Percentiles rank a stretch among this genome's conserved stretches.
Evolutionary conservation across 2,329 filamentous ascomycete genomes (phyloP).

Genomic region (Arthrobotrys sinensis): DNA sequence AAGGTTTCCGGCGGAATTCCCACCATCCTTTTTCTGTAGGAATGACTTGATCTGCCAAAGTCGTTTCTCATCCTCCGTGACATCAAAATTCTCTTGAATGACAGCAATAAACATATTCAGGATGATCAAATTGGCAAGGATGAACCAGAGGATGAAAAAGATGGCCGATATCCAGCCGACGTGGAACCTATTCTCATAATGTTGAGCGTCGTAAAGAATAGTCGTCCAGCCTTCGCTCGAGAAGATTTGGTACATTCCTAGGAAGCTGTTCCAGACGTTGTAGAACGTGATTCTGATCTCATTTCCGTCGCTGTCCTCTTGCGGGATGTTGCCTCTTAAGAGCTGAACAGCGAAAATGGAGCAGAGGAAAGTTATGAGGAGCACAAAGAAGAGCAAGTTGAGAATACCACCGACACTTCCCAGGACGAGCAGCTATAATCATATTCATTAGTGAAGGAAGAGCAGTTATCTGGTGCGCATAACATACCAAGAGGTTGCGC

Average conservation of each 20-base stretch:
- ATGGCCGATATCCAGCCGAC: slow-evolving; percentile 94
- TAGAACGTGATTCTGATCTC: slow-evolving; percentile 82
- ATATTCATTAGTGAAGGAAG: slow-evolving; percentile 60
- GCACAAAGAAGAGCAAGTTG: slow-evolving; percentile 96
- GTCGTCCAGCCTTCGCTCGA: slow-evolving; percentile 97
- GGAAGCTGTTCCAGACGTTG: slow-evolving; percentile 93
- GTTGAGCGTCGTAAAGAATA: slow-evolving; percentile 86
- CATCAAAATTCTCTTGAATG: slow-evolving; percentile 99
- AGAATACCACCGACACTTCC: slow-evolving; percentile 92
- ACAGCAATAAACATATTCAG: slow-evolving; percentile 99
- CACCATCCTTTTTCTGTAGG: slow-evolving; percentile 84
- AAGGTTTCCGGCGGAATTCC: slow-evolving; percentile 80
- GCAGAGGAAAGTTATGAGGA: slow-evolving; percentile 92
- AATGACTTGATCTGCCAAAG: slow-evolving; percentile 97
- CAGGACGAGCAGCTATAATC: slow-evolving; percentile 77
- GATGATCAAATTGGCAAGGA: slow-evolving; percentile 93
- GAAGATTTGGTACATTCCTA: slow-evolving; percentile 97
- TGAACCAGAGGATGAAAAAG: slow-evolving; percentile 96
- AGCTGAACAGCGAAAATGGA: slow-evolving; percentile 94
- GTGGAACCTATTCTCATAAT: slow-evolving; percentile 75
- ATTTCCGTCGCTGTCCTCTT: slow-evolving; percentile 75
- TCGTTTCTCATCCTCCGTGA: slow-evolving; percentile 97
- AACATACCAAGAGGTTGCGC: slow-evolving; percentile 80
- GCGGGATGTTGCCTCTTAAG: slow-evolving; percentile 86
- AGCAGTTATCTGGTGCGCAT: background rate